Conservation (phyloP, 805 yeast species). For the Saturnispora serradocipensis region DNA sequence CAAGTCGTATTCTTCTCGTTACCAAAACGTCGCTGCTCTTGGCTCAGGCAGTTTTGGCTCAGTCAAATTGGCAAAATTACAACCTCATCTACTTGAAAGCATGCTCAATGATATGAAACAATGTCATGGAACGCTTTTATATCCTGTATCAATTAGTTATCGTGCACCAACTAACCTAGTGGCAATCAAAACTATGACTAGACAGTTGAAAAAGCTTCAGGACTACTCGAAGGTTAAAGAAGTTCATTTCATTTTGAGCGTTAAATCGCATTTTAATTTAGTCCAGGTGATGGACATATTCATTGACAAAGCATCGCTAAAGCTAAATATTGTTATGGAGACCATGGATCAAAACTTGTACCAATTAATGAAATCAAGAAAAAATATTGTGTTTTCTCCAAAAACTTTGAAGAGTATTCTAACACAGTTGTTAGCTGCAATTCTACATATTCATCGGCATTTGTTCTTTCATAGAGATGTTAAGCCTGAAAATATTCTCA, state of each 20-base stretch:
- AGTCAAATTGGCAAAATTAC: constrained; percentile 53
- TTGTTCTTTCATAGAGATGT: constrained; percentile 80
- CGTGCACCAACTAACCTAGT: constrained; percentile 33
- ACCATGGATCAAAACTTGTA: constrained; percentile 74
- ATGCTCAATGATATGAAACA: constrained; percentile 17
- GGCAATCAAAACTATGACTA: constrained; percentile 77
- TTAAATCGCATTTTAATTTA: constrained; percentile 63
- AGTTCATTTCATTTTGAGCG: constrained; percentile 52
- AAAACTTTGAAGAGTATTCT: constrained; percentile 56
- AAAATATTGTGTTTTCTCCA: constrained; percentile 42
- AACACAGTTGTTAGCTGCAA: constrained; percentile 64
- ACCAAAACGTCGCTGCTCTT: constrained; percentile 41
- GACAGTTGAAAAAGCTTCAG: constrained; percentile 40
- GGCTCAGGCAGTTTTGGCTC: constrained; percentile 75
- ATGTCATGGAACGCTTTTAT: constrained; percentile 42
- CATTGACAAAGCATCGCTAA: constrained; percentile 49
- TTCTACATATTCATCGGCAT: constrained; percentile 68
- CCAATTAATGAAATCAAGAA: constrained; percentile 63
- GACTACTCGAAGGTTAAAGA: constrained; percentile 57
- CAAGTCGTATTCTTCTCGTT: constrained; percentile 33
- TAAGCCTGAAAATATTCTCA: constrained; percentile 86
- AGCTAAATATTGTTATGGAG: constrained; percentile 82
- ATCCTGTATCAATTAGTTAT: constrained; percentile 25
- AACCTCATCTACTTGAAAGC: constrained; percentile 14
- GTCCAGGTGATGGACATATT: constrained; percentile 74